A percentile compares a stretch with the other conserved stretches of the same genome.
Evolutionary conservation across 495 filamentous ascomycete genomes (phyloP).

Genomic region (Parachaetomium inaequale): DNA sequence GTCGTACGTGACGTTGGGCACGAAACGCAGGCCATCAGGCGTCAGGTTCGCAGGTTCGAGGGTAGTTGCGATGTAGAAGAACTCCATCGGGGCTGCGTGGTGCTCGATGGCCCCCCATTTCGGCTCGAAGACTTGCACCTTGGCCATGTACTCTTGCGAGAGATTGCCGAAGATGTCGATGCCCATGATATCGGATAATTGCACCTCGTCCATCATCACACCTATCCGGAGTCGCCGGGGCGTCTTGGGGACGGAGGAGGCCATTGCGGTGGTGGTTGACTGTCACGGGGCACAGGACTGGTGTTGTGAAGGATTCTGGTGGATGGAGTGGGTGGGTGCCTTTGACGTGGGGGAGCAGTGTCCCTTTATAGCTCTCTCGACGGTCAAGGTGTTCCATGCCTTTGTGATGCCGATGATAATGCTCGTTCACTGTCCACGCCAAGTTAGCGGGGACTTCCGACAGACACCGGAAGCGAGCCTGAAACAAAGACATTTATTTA

Average conservation of each 20-base stretch:
- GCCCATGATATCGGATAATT: slow-evolving; percentile 26
- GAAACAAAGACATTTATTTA: neutral
- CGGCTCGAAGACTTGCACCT: slow-evolving; percentile 9
- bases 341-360: neutral
- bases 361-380: neutral
- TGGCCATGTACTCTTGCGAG: slow-evolving; percentile 15
- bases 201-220: slow-evolving; percentile 26
- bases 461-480: neutral
- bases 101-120: neutral
- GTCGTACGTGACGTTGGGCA: neutral
- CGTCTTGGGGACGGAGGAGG: slow-evolving; percentile 1
- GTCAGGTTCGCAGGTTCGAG: slow-evolving; percentile 20
- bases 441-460: neutral
- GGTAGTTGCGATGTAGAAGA: slow-evolving; percentile 25
- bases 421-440: neutral
- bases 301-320: neutral
- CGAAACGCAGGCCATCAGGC: slow-evolving; percentile 11
- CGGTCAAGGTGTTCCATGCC: neutral
- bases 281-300: too few relatives aligned
- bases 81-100: slow-evolving; percentile 23
- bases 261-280: neutral
- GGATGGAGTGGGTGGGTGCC: neutral
- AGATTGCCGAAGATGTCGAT: slow-evolving; percentile 30
- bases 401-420: neutral
- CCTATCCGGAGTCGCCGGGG: slow-evolving; percentile 28